Evolutionary conservation across 2,329 filamentous ascomycete species (phyloP).

Genomic region (Celoporthe dispersa): DNA sequence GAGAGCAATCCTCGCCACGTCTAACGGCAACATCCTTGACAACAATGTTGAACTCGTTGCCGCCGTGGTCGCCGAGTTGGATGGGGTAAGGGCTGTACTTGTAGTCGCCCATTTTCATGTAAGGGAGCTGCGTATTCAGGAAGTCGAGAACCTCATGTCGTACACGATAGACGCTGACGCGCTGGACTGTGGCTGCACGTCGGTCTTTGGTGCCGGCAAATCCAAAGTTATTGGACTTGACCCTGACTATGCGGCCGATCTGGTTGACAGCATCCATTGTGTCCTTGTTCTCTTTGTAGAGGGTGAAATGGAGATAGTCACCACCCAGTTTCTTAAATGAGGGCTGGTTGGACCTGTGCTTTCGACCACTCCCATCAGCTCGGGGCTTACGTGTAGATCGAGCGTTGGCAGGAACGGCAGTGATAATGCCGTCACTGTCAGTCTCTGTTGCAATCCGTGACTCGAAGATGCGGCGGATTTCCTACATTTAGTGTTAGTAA

Average conservation of each 20-base stretch:
- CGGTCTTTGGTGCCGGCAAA: conserved; percentile 89
- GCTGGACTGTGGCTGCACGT: conserved; percentile 82
- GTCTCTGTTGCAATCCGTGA: conserved; percentile 79
- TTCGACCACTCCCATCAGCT: conserved; percentile 36
- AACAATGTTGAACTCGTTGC: conserved; percentile 93
- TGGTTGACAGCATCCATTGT: conserved; percentile 89
- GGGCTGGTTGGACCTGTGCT: conserved; percentile 23
- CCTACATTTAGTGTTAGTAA: conserved; percentile 37
- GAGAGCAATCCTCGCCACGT: conserved; percentile 47
- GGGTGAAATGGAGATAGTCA: conserved; percentile 84
- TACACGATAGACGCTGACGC: conserved; percentile 67
- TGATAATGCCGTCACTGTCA: conserved; percentile 58
- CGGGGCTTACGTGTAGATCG: conserved; percentile 49
- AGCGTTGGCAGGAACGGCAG: conserved; percentile 61
- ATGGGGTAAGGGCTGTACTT: conserved; percentile 73
- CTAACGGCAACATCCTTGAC: conserved; percentile 79
- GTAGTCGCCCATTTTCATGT: conserved; percentile 77
- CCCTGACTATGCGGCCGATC: conserved; percentile 73
- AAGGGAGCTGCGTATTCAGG: conserved; percentile 67
- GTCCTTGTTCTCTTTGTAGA: conserved; percentile 97
- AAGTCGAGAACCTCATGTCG: conserved; percentile 63
- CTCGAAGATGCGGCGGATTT: conserved; percentile 80
- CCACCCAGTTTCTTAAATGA: conserved; percentile 49
- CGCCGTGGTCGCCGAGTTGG: conserved; percentile 79
- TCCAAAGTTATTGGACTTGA: conserved; percentile 74